Evolutionary conservation across 2,329 filamentous ascomycete genomes (phyloP).

Genomic region (Fonsecaea monophora): DNA sequence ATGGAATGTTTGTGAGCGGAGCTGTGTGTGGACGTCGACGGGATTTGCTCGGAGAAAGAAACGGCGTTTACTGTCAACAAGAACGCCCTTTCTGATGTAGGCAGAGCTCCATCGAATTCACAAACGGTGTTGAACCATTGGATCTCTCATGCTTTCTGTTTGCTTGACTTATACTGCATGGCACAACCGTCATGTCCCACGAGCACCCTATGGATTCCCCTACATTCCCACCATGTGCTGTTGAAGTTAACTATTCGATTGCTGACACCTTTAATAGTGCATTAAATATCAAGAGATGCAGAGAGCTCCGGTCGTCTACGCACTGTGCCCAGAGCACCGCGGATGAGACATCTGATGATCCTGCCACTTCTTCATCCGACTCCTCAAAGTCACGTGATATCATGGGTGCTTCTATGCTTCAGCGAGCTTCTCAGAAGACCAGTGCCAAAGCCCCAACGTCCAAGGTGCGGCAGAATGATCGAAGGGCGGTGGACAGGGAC

Average conservation of each 20-base stretch:
- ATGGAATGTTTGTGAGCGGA: constrained; percentile 28
- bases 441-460: neutral
- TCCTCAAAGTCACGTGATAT: neutral
- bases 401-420: neutral
- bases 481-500: neutral
- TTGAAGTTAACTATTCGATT: neutral
- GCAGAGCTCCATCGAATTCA: constrained; percentile 19
- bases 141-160: constrained; percentile 10
- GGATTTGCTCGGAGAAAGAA: constrained; percentile 7
- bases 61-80: neutral
- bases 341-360: no score
- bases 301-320: neutral
- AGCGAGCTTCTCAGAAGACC: neutral
- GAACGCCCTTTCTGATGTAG: neutral
- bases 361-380: neutral
- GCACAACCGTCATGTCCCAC: neutral
- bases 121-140: constrained; percentile 17
- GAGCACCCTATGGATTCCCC: neutral
- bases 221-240: neutral
- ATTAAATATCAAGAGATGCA: neutral
- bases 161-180: neutral
- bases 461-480: neutral
- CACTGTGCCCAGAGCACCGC: neutral
- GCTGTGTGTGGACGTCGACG: constrained; percentile 19
- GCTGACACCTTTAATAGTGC: neutral